phyloP scores from a whole-genome alignment of 306 rosid species.

The Castanea mollissima region DNA sequence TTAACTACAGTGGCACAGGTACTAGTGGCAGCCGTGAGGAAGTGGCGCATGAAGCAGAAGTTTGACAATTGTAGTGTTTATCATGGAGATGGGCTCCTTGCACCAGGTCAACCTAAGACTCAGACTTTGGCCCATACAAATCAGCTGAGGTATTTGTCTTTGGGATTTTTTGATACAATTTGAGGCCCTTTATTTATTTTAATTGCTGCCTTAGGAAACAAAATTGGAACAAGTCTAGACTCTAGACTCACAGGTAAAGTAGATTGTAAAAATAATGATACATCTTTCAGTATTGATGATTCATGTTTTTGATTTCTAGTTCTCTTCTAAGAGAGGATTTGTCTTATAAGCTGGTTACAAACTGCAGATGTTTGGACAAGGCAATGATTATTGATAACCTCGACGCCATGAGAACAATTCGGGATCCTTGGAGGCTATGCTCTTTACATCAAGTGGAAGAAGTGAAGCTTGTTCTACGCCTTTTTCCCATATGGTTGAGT shows the following conservation, averaged over 20 bases:
- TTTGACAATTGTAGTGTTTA: constrained; percentile 13
- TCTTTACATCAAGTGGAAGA: too few species aligned
- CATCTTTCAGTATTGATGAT: too few species aligned
- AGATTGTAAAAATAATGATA: too few species aligned
- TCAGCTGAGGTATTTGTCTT: constrained; percentile 18
- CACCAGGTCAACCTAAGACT: constrained; percentile 17
- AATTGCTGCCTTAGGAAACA: background rate
- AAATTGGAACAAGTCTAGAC: too few species aligned
- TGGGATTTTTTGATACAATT: too few species aligned
- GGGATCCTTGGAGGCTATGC: constrained; percentile 64
- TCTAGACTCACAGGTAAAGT: too few species aligned
- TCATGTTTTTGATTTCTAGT: too few species aligned
- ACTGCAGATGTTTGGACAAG: constrained; percentile 57
- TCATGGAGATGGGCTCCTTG: background rate
- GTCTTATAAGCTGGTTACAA: background rate
- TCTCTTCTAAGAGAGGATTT: too few species aligned
- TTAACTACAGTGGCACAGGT: constrained; percentile 26
- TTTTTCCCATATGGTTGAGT: constrained; percentile 70
- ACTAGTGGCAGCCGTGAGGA: constrained; percentile 43
- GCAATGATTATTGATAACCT: constrained; percentile 54
- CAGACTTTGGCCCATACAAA: constrained; percentile 18
- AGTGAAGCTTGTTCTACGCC: constrained; percentile 44
- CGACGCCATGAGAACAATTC: constrained; percentile 39
- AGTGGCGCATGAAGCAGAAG: constrained; percentile 40
- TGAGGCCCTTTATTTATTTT: too few species aligned